Conservation (phyloP, 2,329 filamentous ascomycete species). For the Diplodia corticola region DNA sequence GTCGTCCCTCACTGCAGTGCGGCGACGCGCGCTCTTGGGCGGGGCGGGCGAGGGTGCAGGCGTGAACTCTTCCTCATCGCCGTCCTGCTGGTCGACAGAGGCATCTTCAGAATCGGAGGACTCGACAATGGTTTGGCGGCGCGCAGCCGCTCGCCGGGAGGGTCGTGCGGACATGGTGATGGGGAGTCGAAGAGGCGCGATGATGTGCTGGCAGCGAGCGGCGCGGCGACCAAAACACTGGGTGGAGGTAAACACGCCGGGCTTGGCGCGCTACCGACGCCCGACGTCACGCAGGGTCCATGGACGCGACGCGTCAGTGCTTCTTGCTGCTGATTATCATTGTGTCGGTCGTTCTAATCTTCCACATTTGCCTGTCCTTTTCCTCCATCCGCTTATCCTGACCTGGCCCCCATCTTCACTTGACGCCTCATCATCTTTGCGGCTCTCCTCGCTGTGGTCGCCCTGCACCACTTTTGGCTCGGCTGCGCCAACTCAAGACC, state of each 20-base stretch:
- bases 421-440: too few relatives aligned
- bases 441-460: too few relatives aligned
- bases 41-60: constrained; percentile 63
- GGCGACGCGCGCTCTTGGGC: constrained; percentile 58
- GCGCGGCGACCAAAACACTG: background rate
- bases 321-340: background rate
- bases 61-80: constrained; percentile 77
- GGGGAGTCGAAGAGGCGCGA: background rate
- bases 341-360: background rate
- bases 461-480: background rate
- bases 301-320: background rate
- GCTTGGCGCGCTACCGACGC: constrained; percentile 12
- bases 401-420: too few relatives aligned
- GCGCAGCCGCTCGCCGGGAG: constrained; percentile 60
- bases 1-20: constrained; percentile 58
- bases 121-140: constrained; percentile 70
- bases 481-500: background rate
- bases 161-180: constrained; percentile 46
- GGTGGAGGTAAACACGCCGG: background rate
- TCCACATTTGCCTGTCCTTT: background rate
- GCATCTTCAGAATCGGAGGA: constrained; percentile 72
- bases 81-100: constrained; percentile 58
- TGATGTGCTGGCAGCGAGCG: constrained; percentile 1
- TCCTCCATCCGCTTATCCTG: background rate
- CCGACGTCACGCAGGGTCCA: background rate